phyloP scores from a whole-genome alignment of 2,329 filamentous ascomycete genomes.

The Blumeria graminis region DNA sequence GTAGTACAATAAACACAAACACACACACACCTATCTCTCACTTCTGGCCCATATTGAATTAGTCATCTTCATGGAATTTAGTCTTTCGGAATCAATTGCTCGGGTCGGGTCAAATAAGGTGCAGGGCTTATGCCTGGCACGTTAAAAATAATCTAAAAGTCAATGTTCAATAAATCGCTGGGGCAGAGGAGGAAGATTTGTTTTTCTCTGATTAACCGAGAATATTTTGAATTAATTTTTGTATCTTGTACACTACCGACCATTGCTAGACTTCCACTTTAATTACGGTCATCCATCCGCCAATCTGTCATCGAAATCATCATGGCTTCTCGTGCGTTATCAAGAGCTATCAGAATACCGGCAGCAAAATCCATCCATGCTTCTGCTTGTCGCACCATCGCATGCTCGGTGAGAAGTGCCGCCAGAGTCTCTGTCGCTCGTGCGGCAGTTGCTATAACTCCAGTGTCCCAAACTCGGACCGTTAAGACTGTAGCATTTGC shows the following conservation, averaged over 20 bases:
- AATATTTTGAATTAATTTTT: background rate
- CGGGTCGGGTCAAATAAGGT: too few relatives aligned
- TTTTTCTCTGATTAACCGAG: too few relatives aligned
- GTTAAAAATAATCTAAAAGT: too few relatives aligned
- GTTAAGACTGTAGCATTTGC: constrained; percentile 99
- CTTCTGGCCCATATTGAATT: too few relatives aligned
- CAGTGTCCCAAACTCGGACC: constrained; percentile 37
- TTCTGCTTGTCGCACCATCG: background rate
- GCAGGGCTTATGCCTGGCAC: too few relatives aligned
- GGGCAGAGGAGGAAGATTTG: too few relatives aligned
- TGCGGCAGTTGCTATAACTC: background rate
- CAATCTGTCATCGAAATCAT: background rate
- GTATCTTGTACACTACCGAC: background rate
- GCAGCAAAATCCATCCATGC: background rate
- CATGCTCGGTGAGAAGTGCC: background rate
- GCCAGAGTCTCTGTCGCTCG: background rate
- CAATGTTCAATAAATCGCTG: too few relatives aligned
- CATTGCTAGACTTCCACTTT: background rate
- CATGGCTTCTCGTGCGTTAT: background rate
- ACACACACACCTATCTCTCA: too few relatives aligned
- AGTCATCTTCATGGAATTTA: too few relatives aligned
- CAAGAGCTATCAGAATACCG: background rate
- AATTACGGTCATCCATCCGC: background rate
- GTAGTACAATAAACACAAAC: too few relatives aligned
- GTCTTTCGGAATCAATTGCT: too few relatives aligned